Conservation (phyloP, 257 asterid genomes). For the Petunia secreta region DNA sequence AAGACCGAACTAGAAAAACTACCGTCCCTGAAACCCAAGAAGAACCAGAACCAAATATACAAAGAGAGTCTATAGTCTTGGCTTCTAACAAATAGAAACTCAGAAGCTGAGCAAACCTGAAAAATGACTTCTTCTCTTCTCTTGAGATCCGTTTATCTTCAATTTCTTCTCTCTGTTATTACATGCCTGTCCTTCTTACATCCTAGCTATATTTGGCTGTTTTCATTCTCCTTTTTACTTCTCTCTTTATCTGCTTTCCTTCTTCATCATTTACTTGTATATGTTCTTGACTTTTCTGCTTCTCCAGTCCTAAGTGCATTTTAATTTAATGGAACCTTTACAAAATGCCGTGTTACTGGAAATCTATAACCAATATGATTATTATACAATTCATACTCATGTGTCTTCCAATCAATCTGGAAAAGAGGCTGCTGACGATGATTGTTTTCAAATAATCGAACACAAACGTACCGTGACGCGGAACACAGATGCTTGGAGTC, state of each 20-base stretch:
- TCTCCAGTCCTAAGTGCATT: neutral
- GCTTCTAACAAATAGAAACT: neutral
- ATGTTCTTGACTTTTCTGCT: conserved; percentile 7
- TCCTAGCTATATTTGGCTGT: neutral
- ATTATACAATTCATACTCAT: neutral
- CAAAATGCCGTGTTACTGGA: neutral
- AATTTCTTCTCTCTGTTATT: neutral
- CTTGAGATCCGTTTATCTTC: neutral
- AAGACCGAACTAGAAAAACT: neutral
- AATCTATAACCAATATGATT: neutral
- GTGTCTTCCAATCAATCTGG: no score
- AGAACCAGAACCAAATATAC: neutral
- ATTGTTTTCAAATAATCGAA: no score
- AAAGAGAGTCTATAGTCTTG: neutral
- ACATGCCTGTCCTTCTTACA: neutral
- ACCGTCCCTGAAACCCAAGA: neutral
- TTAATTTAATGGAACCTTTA: neutral
- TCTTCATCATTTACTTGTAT: neutral
- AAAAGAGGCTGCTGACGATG: no score
- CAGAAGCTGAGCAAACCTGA: neutral
- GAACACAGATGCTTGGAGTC: no score
- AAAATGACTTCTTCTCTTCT: neutral
- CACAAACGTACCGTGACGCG: no score
- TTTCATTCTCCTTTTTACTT: neutral
- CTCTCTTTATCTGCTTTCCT: neutral